Percentiles rank a stretch among this genome's conserved stretches.
Conservation (phyloP, 768 basidiomycete genomes). For the Termitomyces sp. region DNA sequence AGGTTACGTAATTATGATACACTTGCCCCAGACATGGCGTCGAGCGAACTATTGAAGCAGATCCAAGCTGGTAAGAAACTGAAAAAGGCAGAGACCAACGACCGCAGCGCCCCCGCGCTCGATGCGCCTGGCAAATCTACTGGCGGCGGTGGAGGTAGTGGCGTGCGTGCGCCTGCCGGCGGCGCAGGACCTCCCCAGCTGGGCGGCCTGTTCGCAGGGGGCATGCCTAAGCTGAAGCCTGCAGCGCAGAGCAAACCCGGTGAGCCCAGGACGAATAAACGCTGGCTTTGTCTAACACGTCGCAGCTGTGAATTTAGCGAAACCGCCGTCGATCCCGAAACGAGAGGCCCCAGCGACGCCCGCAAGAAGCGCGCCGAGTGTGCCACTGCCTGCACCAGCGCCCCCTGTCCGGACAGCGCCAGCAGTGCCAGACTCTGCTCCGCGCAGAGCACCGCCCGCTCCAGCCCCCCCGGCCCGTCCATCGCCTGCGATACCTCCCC, state of each 20-base stretch:
- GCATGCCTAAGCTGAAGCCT: constrained; percentile 86
- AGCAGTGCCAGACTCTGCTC: constrained; percentile 25
- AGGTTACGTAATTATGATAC: constrained; percentile 8
- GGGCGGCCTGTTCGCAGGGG: constrained; percentile 83
- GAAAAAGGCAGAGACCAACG: constrained; percentile 80
- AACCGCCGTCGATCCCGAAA: constrained; percentile 60
- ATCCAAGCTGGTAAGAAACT: constrained; percentile 80
- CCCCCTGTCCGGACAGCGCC: constrained; percentile 35
- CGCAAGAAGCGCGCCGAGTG: background rate
- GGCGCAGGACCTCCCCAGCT: constrained; percentile 66
- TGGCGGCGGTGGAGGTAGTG: constrained; percentile 37
- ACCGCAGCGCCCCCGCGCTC: constrained; percentile 65
- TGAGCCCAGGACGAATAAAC: constrained; percentile 22
- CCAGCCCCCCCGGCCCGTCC: constrained; percentile 13
- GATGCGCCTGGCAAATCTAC: constrained; percentile 37
- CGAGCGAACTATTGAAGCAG: constrained; percentile 64
- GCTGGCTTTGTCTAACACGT: constrained; percentile 1
- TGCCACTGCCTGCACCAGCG: constrained; percentile 23
- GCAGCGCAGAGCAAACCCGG: constrained; percentile 58
- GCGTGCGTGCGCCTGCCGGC: constrained; percentile 30
- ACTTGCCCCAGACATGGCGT: constrained; percentile 43
- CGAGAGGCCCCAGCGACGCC: constrained; percentile 23
- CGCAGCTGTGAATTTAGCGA: constrained; percentile 65
- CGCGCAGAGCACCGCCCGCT: background rate
- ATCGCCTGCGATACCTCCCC: constrained; percentile 14